These are phyloP conservation scores for Marasmius tenuissimus DNA, from an alignment of 1,284 basidiomycete genomes.

Conservation along the genomic window DNA sequence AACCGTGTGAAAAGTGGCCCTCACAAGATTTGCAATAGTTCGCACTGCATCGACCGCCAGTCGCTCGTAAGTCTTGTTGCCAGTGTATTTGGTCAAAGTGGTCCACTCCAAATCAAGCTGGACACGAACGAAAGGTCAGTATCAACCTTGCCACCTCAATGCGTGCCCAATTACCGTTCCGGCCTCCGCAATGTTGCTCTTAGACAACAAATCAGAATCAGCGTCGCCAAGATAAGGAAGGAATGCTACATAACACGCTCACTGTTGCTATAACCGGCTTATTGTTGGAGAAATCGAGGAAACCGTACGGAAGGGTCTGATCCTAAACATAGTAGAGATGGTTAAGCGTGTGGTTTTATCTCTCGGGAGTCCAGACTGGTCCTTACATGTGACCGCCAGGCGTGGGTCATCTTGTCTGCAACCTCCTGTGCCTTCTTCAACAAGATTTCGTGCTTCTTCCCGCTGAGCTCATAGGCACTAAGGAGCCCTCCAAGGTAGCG, in stretches of 20 bases:
- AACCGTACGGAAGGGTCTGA: conserved; percentile 52
- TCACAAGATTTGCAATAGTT: conserved; percentile 34
- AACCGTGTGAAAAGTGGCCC: conserved; percentile 26
- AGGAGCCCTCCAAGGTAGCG: conserved; percentile 74
- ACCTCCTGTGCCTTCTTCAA: conserved; percentile 69
- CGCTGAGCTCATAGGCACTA: conserved; percentile 83
- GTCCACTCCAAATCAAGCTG: conserved; percentile 42
- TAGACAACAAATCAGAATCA: conserved; percentile 1
- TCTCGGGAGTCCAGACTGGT: not conserved
- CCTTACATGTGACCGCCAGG: conserved; percentile 52
- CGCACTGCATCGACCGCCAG: conserved; percentile 35
- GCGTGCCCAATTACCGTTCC: conserved; percentile 52
- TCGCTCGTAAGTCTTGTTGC: conserved; percentile 24
- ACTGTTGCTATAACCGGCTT: conserved; percentile 40
- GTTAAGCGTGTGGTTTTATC: too few species aligned
- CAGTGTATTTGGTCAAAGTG: conserved; percentile 29
- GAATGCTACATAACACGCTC: not conserved
- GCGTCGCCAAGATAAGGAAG: not conserved
- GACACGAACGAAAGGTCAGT: not conserved
- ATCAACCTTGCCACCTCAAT: not conserved
- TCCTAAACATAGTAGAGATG: conserved; percentile 35
- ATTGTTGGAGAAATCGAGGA: conserved; percentile 54
- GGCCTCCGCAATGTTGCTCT: conserved; percentile 69
- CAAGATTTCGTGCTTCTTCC: conserved; percentile 49
- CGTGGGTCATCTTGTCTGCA: conserved; percentile 67